Percentiles rank a stretch among this genome's conserved stretches.
Evolutionary conservation across 768 basidiomycete genomes (phyloP).

Genomic region (Pleurotus salmoneostramineus): DNA sequence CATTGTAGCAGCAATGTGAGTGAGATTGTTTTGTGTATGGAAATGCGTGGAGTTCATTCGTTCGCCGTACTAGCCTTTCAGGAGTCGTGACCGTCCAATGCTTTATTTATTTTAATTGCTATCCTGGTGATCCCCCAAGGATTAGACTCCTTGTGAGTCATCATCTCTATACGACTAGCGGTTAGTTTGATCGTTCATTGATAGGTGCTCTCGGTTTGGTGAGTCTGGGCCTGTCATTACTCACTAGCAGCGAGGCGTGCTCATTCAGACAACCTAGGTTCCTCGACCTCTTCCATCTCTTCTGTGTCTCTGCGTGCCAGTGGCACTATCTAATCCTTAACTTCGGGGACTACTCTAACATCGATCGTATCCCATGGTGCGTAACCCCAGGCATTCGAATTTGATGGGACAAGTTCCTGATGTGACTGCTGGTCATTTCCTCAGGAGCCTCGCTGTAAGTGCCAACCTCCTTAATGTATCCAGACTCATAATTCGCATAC

Average conservation of each 20-base stretch:
- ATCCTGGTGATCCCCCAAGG: conserved; percentile 1
- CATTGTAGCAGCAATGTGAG: conserved; percentile 2
- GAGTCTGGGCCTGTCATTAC: background rate
- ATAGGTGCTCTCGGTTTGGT: conserved; percentile 3
- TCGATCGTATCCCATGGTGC: conserved; percentile 8
- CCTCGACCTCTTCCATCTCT: conserved; percentile 6
- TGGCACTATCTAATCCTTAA: conserved; percentile 8
- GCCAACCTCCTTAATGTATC: background rate
- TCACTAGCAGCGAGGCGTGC: background rate
- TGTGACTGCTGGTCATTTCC: background rate
- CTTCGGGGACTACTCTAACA: conserved; percentile 6
- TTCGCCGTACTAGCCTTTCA: background rate
- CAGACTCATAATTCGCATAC: background rate
- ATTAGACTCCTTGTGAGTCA: conserved; percentile 1
- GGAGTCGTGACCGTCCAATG: conserved; percentile 4
- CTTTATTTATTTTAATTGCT: conserved; percentile 5
- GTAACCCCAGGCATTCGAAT: background rate
- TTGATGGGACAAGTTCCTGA: background rate
- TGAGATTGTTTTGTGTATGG: background rate
- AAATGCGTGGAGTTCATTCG: background rate
- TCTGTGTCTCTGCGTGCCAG: conserved; percentile 2
- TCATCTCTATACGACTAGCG: background rate
- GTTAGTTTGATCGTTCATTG: background rate
- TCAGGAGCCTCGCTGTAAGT: conserved; percentile 8
- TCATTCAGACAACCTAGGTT: background rate